A percentile compares a stretch with the other conserved stretches of the same genome.
phyloP scores from a whole-genome alignment of 1,284 basidiomycete genomes.

The Porphyrellus sp. region DNA sequence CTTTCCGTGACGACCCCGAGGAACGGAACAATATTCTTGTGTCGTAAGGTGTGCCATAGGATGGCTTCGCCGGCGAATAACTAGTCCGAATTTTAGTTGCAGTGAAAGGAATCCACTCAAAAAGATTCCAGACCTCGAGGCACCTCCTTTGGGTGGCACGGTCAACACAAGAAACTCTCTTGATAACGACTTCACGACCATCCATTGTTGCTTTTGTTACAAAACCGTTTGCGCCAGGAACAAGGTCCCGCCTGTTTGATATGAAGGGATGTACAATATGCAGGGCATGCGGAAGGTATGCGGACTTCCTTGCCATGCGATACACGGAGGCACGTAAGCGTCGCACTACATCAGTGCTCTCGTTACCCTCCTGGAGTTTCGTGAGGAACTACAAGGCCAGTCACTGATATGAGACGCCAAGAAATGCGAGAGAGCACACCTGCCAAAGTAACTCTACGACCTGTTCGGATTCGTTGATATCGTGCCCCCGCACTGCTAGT shows the following conservation, averaged over 20 bases:
- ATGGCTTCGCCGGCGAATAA: constrained; percentile 32
- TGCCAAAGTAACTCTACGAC: constrained; percentile 28
- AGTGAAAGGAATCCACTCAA: not conserved
- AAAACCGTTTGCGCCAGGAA: constrained; percentile 6
- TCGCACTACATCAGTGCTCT: constrained; percentile 4
- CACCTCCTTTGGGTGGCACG: not conserved
- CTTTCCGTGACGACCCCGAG: constrained; percentile 21
- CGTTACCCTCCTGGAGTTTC: not conserved
- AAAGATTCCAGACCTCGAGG: constrained; percentile 16
- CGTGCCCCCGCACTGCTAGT: not conserved
- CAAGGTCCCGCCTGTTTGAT: not conserved
- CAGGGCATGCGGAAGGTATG: constrained; percentile 22
- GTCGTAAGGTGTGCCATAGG: constrained; percentile 28
- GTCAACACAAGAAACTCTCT: constrained; percentile 15
- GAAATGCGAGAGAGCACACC: constrained; percentile 11
- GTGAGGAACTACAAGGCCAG: constrained; percentile 17
- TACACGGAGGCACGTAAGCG: constrained; percentile 25
- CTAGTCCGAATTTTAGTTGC: constrained; percentile 13
- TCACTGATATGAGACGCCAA: not conserved
- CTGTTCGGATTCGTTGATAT: constrained; percentile 14
- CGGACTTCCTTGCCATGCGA: constrained; percentile 32
- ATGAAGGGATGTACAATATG: constrained; percentile 11
- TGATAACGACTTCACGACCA: constrained; percentile 17
- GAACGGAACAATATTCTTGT: constrained; percentile 31
- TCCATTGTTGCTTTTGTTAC: constrained; percentile 12